These are phyloP conservation scores for Phytophthora melonis DNA, from an alignment of 352 stramenopile genomes.

Conservation along the genomic window DNA sequence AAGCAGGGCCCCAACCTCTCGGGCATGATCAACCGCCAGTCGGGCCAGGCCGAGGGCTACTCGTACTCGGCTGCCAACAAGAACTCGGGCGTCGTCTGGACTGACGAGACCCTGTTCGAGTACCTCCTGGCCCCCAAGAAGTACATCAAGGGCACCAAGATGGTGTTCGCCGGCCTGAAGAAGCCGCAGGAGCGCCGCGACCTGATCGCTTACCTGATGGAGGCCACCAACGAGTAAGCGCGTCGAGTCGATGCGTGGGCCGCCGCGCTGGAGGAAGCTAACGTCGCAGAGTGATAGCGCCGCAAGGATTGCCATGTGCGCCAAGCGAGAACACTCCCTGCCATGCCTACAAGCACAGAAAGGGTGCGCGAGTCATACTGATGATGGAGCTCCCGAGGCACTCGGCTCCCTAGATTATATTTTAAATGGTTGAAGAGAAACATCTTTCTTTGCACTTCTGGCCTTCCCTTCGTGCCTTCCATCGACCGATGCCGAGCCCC, in stretches of 20 bases:
- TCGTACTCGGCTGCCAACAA: slow-evolving; percentile 99
- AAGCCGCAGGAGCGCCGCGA: slow-evolving; percentile 97
- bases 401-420: slow-evolving; percentile 46
- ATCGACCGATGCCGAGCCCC: too few species aligned
- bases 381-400: slow-evolving; percentile 2
- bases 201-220: slow-evolving; percentile 99
- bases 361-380: slow-evolving; percentile 7
- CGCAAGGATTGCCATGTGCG: slow-evolving; percentile 14
- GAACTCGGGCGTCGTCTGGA: slow-evolving; percentile 97
- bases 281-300: slow-evolving; percentile 10
- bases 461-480: not conserved
- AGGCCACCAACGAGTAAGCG: slow-evolving; percentile 54
- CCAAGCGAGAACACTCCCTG: slow-evolving; percentile 1
- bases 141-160: slow-evolving; percentile 99
- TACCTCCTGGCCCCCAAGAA: slow-evolving; percentile 99
- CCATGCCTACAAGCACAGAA: not conserved
- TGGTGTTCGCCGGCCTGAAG: slow-evolving; percentile 99
- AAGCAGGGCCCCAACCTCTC: slow-evolving; percentile 99
- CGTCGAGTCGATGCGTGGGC: not conserved
- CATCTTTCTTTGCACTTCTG: slow-evolving; percentile 20
- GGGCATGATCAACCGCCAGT: slow-evolving; percentile 97
- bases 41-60: slow-evolving; percentile 96
- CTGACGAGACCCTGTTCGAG: slow-evolving; percentile 98
- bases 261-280: slow-evolving; percentile 7
- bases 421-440: slow-evolving; percentile 39